Evolutionary conservation across 164 flowering plant genomes (phyloP), one percentile per base, ranked within the genome.

Genomic region (Vitis riparia): DNA sequence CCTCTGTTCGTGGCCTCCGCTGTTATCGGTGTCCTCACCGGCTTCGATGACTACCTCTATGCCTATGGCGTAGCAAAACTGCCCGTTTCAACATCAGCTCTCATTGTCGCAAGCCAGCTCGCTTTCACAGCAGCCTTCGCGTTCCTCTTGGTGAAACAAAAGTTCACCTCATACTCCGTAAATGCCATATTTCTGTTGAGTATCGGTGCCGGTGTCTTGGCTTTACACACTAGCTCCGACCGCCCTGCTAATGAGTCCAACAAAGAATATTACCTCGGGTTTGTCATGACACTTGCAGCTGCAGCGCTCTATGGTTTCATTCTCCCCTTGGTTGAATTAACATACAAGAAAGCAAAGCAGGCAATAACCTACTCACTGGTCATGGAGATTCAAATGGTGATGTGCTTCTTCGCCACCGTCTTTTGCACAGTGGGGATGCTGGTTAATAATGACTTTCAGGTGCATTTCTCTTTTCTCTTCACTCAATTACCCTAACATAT

Each of bases 371-470:
- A 69, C 48, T 3, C 76, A 6, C 32, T 78, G 55, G 86, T 83
- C 8, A 19, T 85, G 80, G 83, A 85, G 70, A 67, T 78, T 17
- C 85, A 83, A 63, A 27, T 83, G 17, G 78, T 81, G 1, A 50
- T 77, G 63, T 37, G 63, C 14, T 17, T 81, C 29, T 75, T 69
- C 12, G 80, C 81, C 1, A 80, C 82, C 16, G 11, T 63, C 1
- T 60, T 80, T 27, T 78, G 76, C 73, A 55, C 70, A 0, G 32
- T 77, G 4, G 84, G 83, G 27, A 85, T 85, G 86, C 59, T 75
- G 2, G 10, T 83, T 23, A 75, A 80, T 72, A 78, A 83, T 0
- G 88, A 82, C 55, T 81, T 85, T 17, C 32, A 78, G 86, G 88
- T 81, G 19, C 19, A 37, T 9, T 53, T 8, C 15, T 27, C 23